Evolutionary conservation across 2,329 filamentous ascomycete species (phyloP), one percentile per base, ranked within the genome.

Genomic region (Ambrosiella beaveri): DNA sequence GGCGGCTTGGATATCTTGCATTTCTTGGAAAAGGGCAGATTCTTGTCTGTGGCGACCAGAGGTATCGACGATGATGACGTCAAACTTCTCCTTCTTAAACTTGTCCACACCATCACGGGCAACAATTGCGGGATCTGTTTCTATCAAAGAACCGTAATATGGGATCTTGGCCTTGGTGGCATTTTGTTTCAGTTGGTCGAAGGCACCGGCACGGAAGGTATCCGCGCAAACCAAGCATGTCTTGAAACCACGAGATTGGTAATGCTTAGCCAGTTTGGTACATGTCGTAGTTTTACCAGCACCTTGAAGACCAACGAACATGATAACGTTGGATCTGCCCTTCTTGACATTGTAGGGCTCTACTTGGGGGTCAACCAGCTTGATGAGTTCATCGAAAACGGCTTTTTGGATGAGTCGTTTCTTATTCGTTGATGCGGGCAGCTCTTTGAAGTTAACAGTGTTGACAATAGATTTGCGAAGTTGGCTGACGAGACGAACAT

Each of bases 81-180:
- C 93, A 68, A 98, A 98, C 53, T 84, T 81, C 74, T 98, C 93
- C 75, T 96, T 97, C 75, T 95, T 96, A 77, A 98, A 98, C 72
- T 97, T 94, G 52, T 95, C 89, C 38, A 98, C 93, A 72, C 93
- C 93, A 64, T 96, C 90, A n/a, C 82, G 80, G 0, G 93, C 91
- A 15, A 98, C 93, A 5, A 89, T 84, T 0, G 91, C 89, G 0
- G 93, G 93, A 67, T 98, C 93, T 7, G 90, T 96, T 73, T 98
- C 89, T 2, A 91, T 98, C 63, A 98, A 76, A 59, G 88, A 95
- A 65, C 93, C 93, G 69, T 94, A 98, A 77, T 98, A 98, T 8
- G 93, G 93, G 56, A 98, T 97, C 74, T 97, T 97, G 55, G 93
- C 93, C 71, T 97, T 98, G 39, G 89, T 97, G 1, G 93, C 93